Conservation (phyloP, 2,329 filamentous ascomycete species). For the Ceratocystis colombiana region DNA sequence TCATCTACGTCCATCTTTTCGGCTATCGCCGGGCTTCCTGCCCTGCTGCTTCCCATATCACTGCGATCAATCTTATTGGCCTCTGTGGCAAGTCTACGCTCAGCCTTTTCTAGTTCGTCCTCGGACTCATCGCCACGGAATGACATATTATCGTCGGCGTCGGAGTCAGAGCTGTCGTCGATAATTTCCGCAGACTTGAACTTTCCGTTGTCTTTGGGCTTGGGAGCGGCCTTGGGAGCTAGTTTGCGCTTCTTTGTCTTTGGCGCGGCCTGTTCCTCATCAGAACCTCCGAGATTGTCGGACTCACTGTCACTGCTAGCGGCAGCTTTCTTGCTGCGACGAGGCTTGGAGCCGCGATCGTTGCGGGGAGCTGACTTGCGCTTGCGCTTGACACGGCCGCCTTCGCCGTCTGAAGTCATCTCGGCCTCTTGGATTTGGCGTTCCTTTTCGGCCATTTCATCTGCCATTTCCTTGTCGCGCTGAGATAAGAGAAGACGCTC, state of each 20-base stretch:
- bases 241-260: constrained; percentile 53
- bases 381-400: constrained; percentile 69
- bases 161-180: constrained; percentile 38
- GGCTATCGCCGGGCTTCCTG: constrained; percentile 10
- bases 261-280: constrained; percentile 36
- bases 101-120: constrained; percentile 31
- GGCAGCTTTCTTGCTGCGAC: constrained; percentile 51
- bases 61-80: constrained; percentile 16
- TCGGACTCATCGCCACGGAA: constrained; percentile 28
- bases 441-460: constrained; percentile 62
- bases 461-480: constrained; percentile 61
- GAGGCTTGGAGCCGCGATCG: constrained; percentile 36
- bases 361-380: constrained; percentile 45
- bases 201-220: constrained; percentile 39
- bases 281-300: constrained; percentile 33
- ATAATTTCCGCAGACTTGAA: constrained; percentile 82
- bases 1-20: constrained; percentile 49
- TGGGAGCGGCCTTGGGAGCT: constrained; percentile 38
- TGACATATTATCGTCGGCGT: constrained; percentile 30
- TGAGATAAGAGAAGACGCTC: constrained; percentile 75
- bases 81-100: constrained; percentile 30
- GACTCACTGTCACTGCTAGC: constrained; percentile 34
- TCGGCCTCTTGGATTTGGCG: constrained; percentile 60
- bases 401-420: constrained; percentile 70
- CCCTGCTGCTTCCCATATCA: constrained; percentile 12